Evolutionary conservation across 805 yeast species (phyloP).

Genomic region (Aciculoconidium aculeatum): DNA sequence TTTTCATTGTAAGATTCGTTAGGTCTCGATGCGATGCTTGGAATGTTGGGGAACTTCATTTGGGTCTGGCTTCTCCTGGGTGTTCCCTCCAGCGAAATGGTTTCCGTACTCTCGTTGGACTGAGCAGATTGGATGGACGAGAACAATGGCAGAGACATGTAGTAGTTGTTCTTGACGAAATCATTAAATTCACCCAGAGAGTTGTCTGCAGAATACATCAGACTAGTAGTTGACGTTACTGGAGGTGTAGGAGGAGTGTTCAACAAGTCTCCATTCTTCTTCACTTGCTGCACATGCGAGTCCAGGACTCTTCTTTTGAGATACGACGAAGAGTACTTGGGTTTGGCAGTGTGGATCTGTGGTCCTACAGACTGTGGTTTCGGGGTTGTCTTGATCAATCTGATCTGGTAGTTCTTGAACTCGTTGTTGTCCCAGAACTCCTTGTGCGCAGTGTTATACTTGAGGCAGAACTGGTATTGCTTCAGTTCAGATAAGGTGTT

Average conservation of each 20-base stretch:
- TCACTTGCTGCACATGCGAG: slow-evolving; percentile 11
- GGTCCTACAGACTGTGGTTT: too few relatives aligned
- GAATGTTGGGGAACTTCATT: too few relatives aligned
- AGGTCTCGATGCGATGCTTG: too few relatives aligned
- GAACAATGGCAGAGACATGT: slow-evolving; percentile 32
- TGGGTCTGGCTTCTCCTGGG: too few relatives aligned
- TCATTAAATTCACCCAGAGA: slow-evolving; percentile 17
- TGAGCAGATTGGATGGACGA: too few relatives aligned
- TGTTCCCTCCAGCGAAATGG: too few relatives aligned
- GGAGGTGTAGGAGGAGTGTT: too few relatives aligned
- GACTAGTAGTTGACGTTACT: too few relatives aligned
- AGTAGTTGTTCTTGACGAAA: slow-evolving; percentile 29
- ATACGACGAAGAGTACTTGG: slow-evolving; percentile 35
- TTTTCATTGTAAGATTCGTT: too few relatives aligned
- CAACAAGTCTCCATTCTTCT: slow-evolving; percentile 5
- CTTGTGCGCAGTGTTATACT: slow-evolving; percentile 40
- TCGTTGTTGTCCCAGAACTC: slow-evolving; percentile 80
- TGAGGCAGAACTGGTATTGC: slow-evolving; percentile 47
- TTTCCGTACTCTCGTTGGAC: slow-evolving; percentile 6
- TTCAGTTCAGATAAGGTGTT: slow-evolving; percentile 13
- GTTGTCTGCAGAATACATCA: too few relatives aligned
- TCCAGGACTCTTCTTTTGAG: slow-evolving; percentile 30
- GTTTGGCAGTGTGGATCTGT: slow-evolving; percentile 19
- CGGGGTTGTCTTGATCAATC: slow-evolving; percentile 25
- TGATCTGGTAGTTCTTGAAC: slow-evolving; percentile 51